phyloP scores from a whole-genome alignment of 306 rosid genomes.

The Cicer bijugum region DNA sequence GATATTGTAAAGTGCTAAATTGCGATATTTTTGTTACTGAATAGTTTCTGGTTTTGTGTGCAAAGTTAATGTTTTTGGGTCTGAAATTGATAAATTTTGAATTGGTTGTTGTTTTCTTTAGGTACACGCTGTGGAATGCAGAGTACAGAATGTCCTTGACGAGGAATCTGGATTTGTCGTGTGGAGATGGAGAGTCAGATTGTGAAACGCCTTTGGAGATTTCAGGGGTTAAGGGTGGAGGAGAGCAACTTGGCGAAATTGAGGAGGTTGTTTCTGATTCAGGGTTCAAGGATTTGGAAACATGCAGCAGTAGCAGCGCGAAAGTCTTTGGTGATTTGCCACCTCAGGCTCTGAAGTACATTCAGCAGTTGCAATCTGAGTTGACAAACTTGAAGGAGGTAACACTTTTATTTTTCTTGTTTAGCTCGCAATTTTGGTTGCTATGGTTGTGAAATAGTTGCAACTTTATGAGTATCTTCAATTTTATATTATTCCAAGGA shows the following conservation, averaged over 20 bases:
- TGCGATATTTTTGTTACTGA: background rate
- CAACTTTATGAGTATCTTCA: slow-evolving; percentile 10
- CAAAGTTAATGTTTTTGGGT: background rate
- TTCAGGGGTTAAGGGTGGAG: slow-evolving; percentile 48
- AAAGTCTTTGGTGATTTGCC: slow-evolving; percentile 66
- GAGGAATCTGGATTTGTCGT: slow-evolving; percentile 74
- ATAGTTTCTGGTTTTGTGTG: slow-evolving; percentile 6
- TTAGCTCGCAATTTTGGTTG: slow-evolving; percentile 8
- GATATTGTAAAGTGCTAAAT: slow-evolving; percentile 11
- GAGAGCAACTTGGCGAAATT: slow-evolving; percentile 28
- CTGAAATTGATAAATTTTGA: background rate
- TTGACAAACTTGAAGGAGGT: slow-evolving; percentile 67
- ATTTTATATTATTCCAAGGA: slow-evolving; percentile 13
- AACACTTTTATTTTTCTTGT: slow-evolving; percentile 10
- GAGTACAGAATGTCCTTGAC: slow-evolving; percentile 83
- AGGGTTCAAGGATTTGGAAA: slow-evolving; percentile 50
- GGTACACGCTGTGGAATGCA: slow-evolving; percentile 96
- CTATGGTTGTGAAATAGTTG: background rate
- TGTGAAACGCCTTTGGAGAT: slow-evolving; percentile 35
- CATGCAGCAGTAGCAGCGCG: slow-evolving; percentile 45
- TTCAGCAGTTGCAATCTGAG: slow-evolving; percentile 77
- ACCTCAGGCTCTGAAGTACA: slow-evolving; percentile 74
- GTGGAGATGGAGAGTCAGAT: slow-evolving; percentile 39
- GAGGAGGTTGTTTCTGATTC: slow-evolving; percentile 50
- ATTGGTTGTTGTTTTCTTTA: slow-evolving; percentile 36